Evolutionary conservation across 2,329 filamentous ascomycete species (phyloP), one percentile per base, ranked within the genome.

Genomic region (Fusarium staphyleae): DNA sequence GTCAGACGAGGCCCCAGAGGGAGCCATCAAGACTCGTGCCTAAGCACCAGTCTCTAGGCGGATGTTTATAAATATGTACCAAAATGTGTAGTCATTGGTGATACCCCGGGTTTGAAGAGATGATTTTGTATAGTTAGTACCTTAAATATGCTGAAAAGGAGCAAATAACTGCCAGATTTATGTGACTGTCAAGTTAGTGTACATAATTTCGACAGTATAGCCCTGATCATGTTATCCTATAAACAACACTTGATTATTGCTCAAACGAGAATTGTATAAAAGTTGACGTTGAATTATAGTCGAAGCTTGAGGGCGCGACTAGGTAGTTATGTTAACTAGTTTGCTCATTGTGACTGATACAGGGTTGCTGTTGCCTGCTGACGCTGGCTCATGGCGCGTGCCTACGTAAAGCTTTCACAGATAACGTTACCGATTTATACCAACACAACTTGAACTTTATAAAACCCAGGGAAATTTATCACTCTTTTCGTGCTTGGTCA

Each of bases 21-120:
- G 74, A 1, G 68, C 73, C 4, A 75, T 78, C 48, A 78, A 76
- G 66, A 72, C 74, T 28, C 72, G 70, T 13, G 74, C 74, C 11
- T 78, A 53, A 70, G 43, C 16, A 39, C 11, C 16, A 13, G 19
- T 45, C 34, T 46, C 16, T 35, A 14, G 39, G 29, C 37, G 45
- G 45, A 39, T 29, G 29, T 56, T 48, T 55, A 57, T 36, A 29
- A 52, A 32, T 55, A 43, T 55, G 52, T 57, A 47, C 39, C 22
- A 60, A 60, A 37, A 54, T 49, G 34, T 60, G 22, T 56, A 50
- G 32, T 42, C 37, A 45, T 39, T 60, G 34, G 37, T 54, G 56
- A 63, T 63, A 62, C 60, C 60, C 60, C 18, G 28, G 35, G 22
- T 47, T 47, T 24, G 54, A 63, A 35, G 22, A 34, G 24, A 46